Conservation (phyloP, 2,329 filamentous ascomycete genomes). For the Fusarium heterosporum region DNA sequence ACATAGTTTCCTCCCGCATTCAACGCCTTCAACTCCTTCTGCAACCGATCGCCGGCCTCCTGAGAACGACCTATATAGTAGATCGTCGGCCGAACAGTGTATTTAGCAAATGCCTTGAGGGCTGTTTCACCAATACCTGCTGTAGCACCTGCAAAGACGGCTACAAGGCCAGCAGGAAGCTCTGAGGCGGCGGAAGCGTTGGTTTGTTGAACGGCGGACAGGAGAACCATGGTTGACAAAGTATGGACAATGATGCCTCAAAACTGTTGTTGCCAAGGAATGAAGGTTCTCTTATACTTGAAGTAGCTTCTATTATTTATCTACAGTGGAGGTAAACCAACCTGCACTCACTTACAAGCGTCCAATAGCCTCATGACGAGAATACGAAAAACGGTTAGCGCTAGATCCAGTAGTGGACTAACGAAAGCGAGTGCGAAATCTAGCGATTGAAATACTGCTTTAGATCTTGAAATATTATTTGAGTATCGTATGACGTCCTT, state of each 20-base stretch:
- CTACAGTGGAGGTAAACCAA: background rate
- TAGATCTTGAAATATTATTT: background rate
- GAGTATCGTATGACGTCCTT: constrained; percentile 10
- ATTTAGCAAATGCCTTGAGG: constrained; percentile 58
- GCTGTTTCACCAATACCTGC: constrained; percentile 65
- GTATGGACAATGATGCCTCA: background rate
- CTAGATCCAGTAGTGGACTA: background rate
- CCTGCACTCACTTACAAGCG: background rate
- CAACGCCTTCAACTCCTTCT: constrained; percentile 55
- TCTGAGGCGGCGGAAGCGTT: constrained; percentile 24
- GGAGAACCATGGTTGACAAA: constrained; percentile 24
- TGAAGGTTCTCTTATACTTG: background rate
- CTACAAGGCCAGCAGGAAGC: constrained; percentile 50
- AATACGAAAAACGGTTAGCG: constrained; percentile 44
- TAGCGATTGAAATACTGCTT: background rate
- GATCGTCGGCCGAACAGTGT: constrained; percentile 56
- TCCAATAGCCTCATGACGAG: constrained; percentile 6
- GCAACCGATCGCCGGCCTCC: constrained; percentile 52
- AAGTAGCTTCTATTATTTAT: background rate
- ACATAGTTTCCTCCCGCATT: constrained; percentile 58
- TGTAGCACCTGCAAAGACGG: constrained; percentile 66
- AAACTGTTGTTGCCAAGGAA: background rate
- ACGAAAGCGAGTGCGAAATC: constrained; percentile 31
- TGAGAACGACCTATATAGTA: constrained; percentile 64
- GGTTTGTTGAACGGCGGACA: constrained; percentile 24